These are phyloP conservation scores for Aurantiochytrium sp. DNA, from an alignment of 108 stramenopile genomes.

Conservation along the genomic window DNA sequence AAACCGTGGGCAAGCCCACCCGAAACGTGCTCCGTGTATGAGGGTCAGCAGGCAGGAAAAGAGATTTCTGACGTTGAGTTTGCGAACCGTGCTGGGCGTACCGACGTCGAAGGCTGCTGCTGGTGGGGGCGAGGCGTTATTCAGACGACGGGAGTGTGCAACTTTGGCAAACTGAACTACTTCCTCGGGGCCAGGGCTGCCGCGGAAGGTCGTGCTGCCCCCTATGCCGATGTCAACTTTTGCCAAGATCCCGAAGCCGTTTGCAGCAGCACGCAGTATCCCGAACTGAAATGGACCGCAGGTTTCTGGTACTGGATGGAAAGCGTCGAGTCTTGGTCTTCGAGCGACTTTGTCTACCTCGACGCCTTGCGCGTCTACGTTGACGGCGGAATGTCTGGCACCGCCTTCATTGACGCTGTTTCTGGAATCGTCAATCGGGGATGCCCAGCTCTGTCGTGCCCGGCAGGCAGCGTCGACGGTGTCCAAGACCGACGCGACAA, in stretches of 20 bases:
- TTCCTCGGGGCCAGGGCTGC: constrained; percentile 43
- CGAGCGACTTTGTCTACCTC: constrained; percentile 41
- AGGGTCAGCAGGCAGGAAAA: constrained; percentile 43
- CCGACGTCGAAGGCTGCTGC: constrained; percentile 51
- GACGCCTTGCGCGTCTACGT: constrained; percentile 38
- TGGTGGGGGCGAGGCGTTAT: constrained; percentile 54
- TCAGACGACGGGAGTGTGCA: constrained; percentile 43
- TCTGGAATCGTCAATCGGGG: neutral
- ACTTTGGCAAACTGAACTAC: constrained; percentile 47
- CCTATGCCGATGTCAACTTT: constrained; percentile 47
- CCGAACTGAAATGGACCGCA: constrained; percentile 44
- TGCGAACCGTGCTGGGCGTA: constrained; percentile 37
- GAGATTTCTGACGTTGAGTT: constrained; percentile 27
- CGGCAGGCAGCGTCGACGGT: neutral
- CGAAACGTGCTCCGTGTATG: constrained; percentile 37
- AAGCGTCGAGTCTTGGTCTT: constrained; percentile 38
- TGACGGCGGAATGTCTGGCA: constrained; percentile 33
- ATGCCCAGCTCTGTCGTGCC: neutral
- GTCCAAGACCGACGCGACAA: neutral
- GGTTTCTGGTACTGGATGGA: constrained; percentile 53
- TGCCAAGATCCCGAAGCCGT: constrained; percentile 40
- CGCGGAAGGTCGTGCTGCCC: constrained; percentile 35
- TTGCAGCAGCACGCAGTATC: constrained; percentile 31
- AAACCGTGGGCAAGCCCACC: constrained; percentile 18
- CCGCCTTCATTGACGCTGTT: neutral